Evolutionary conservation across 257 asterid species (phyloP), one percentile per base, ranked within the genome.

Genomic region (Leptodermis oblonga): DNA sequence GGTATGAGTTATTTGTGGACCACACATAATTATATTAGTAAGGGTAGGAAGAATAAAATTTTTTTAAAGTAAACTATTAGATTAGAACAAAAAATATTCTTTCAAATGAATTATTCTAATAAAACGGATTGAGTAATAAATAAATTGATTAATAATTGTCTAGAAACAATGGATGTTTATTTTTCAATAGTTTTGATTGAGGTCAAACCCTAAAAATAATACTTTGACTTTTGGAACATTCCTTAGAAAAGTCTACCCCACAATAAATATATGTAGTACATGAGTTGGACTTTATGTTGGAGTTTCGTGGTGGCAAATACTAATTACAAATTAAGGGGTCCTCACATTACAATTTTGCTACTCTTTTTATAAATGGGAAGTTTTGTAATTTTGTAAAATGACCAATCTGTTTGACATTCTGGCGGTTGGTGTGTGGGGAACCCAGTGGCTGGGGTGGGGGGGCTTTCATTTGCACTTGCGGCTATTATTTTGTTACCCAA

Each of bases 271-370:
- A 33, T 33, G 33, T 17, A 10, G 41, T 36, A 39, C 12, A 25
- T 11, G 71, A 36, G 51, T 3, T n/a, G 52, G 45, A 22, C 26
- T 62, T 39, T 20, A n/a, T 18, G 1, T 41, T 4, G 15, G 10
- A n/a, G 62, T 67, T 61, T 67, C 25, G 59, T 52, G 48, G 62
- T 67, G 71, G 34, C 62, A 67, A 9, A 4, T 31, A 49, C 61
- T 20, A 33, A 23, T 45, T 34, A 28, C 70, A 46, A 66, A 0
- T 18, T 46, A 66, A 30, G 43, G 65, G 30, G 41, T 59, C 8
- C 2, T 54, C 43, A 31, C 65, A n/a, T n/a, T n/a, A n/a, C n/a
- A n/a, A n/a, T n/a, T n/a, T n/a, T n/a, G 52, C 5, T 9, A 45
- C 15, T 45, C 3, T 13, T 45, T 45, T 45, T 45, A 12, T 17